Base-by-base conservation (phyloP, 345 rosid genomes). In the Salix caprea region DNA sequence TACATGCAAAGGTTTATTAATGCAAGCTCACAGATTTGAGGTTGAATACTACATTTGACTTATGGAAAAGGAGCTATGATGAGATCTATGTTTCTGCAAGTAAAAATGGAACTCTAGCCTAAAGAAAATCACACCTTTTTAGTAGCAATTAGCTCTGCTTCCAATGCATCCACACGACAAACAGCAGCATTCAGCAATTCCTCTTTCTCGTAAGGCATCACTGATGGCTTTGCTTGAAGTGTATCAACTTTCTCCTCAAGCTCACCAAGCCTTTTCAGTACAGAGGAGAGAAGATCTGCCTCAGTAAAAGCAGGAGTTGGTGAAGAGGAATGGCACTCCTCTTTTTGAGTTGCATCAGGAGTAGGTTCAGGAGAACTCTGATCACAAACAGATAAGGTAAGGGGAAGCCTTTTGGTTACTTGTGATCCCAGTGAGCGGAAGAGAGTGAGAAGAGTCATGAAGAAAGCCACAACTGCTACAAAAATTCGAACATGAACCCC, bases 131-230 rank as follows among this genome's bases (percentile, higher is more conserved):
- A 4, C 82, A 96, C 99, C 99, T 96, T 92, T 76, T 96, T 96
- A 44, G 99, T 92, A 74, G 99, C 91, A 85, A 96, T 96, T 71
- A 96, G 90, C 86, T 96, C 99, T 2, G 99, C 99, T 88, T 96
- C 99, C 58, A 96, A 85, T 26, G 96, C 98, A 71, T 96, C 99
- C 75, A 96, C 98, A 15, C 98, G 97, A 75, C 96, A 96, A 65
- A 96, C 97, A 68, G 98, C 98, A 70, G 98, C 99, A 78, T 91
- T 91, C 75, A 96, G 88, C 83, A 96, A 78, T 79, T 96, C 99
- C 86, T 82, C 99, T 88, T 96, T 96, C 89, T 96, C 98, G 18
- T 64, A 90, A 76, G 99, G 99, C 99, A 96, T 96, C 87, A 87
- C 97, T 39, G 90, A 87, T 68, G 98, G 99, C 82, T 94, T 96